These are phyloP conservation scores for Brassica carinata DNA, from an alignment of 345 rosid species.

Conservation along the genomic window DNA sequence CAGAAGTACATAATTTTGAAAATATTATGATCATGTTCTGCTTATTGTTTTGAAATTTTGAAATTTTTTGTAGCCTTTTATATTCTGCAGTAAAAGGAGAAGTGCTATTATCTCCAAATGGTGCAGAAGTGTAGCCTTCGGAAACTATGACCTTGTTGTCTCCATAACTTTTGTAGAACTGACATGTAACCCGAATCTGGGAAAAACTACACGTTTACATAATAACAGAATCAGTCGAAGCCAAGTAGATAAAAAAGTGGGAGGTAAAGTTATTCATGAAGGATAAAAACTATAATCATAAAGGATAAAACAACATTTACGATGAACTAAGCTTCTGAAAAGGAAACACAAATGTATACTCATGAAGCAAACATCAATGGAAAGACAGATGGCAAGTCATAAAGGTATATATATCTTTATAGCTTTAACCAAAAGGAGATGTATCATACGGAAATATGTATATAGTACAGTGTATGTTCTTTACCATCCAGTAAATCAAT, in stretches of 20 bases:
- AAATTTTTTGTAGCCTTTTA: neutral
- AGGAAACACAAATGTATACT: neutral
- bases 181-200: neutral
- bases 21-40: too few species aligned
- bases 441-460: too few species aligned
- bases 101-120: neutral
- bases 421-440: too few species aligned
- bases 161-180: neutral
- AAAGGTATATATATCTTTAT: slow-evolving; percentile 49
- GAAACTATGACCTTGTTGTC: neutral
- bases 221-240: neutral
- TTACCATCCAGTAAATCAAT: neutral
- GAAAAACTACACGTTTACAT: neutral
- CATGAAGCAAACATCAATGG: neutral
- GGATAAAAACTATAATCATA: too few species aligned
- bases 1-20: too few species aligned
- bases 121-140: neutral
- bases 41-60: too few species aligned
- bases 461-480: neutral
- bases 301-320: too few species aligned
- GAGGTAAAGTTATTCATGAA: neutral
- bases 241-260: neutral
- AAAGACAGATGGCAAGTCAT: slow-evolving; percentile 88
- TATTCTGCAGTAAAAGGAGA: neutral
- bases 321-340: slow-evolving; percentile 10